phyloP scores from a whole-genome alignment of 2,329 filamentous ascomycete species.

The Alternaria panax region DNA sequence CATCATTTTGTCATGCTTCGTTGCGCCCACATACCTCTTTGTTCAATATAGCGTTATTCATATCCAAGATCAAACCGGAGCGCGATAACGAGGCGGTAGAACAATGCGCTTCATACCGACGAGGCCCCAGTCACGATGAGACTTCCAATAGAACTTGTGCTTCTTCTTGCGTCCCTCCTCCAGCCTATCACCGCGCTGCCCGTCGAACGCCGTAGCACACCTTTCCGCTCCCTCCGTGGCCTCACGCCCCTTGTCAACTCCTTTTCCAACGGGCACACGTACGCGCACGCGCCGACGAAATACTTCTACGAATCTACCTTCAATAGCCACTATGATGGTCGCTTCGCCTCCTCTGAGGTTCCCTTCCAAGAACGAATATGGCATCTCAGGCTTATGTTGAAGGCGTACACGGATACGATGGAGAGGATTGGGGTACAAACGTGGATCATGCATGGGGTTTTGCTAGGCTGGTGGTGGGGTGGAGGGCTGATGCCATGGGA shows the following conservation, averaged over 20 bases:
- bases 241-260: slow-evolving; percentile 30
- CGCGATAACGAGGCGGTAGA: neutral
- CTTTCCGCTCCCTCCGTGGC: slow-evolving; percentile 18
- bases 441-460: slow-evolving; percentile 69
- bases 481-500: slow-evolving; percentile 68
- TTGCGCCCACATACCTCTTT: neutral
- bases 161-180: neutral
- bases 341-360: slow-evolving; percentile 59
- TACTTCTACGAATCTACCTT: slow-evolving; percentile 54
- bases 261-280: slow-evolving; percentile 24
- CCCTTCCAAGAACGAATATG: slow-evolving; percentile 56
- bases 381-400: slow-evolving; percentile 61
- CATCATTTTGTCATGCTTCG: neutral
- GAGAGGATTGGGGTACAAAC: slow-evolving; percentile 63
- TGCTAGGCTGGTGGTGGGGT: slow-evolving; percentile 71
- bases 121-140: slow-evolving; percentile 9
- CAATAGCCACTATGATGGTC: slow-evolving; percentile 64
- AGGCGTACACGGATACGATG: slow-evolving; percentile 65
- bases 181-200: slow-evolving; percentile 12
- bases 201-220: slow-evolving; percentile 9
- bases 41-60: neutral
- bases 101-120: slow-evolving; percentile 12
- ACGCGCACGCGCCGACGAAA: slow-evolving; percentile 24
- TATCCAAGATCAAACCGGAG: neutral
- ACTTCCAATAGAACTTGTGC: neutral